These are phyloP conservation scores for Exophiala sp. DNA, from an alignment of 2,329 filamentous ascomycete genomes.

Conservation along the genomic window DNA sequence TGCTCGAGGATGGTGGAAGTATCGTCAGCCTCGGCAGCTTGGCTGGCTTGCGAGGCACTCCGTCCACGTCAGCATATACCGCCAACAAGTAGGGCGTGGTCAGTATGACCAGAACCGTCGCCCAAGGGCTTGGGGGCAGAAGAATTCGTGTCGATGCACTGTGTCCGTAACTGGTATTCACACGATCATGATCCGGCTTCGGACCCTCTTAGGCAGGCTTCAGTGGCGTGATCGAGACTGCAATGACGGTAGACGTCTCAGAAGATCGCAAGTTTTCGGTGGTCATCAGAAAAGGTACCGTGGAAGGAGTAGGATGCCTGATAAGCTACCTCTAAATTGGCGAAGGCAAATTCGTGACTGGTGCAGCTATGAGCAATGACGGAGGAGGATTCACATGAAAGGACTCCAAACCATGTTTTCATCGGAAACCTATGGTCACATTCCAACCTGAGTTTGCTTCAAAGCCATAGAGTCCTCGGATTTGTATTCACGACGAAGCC, in stretches of 20 bases:
- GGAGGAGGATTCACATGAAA: too few relatives aligned
- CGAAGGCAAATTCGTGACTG: constrained; percentile 45
- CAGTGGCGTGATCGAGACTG: background rate
- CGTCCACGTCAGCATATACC: constrained; percentile 39
- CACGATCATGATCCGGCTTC: background rate
- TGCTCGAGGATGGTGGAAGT: constrained; percentile 33
- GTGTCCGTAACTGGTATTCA: background rate
- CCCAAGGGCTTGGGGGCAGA: constrained; percentile 33
- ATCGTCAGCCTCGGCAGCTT: constrained; percentile 16
- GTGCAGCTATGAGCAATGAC: constrained; percentile 43
- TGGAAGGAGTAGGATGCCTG: constrained; percentile 39
- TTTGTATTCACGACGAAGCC: too few relatives aligned
- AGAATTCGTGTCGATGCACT: constrained; percentile 37
- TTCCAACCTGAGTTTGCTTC: too few relatives aligned
- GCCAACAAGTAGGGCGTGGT: constrained; percentile 50
- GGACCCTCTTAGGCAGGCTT: too few relatives aligned
- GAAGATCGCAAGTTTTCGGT: background rate
- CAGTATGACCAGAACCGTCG: constrained; percentile 45
- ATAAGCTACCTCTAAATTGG: constrained; percentile 47
- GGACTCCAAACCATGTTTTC: too few relatives aligned
- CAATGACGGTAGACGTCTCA: background rate
- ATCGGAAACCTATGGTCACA: too few relatives aligned
- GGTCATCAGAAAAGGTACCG: constrained; percentile 25
- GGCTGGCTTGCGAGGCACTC: constrained; percentile 22
- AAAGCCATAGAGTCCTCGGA: too few relatives aligned